Conservation (phyloP, 2,329 filamentous ascomycete genomes). For the Emmonsiellopsis sp. region DNA sequence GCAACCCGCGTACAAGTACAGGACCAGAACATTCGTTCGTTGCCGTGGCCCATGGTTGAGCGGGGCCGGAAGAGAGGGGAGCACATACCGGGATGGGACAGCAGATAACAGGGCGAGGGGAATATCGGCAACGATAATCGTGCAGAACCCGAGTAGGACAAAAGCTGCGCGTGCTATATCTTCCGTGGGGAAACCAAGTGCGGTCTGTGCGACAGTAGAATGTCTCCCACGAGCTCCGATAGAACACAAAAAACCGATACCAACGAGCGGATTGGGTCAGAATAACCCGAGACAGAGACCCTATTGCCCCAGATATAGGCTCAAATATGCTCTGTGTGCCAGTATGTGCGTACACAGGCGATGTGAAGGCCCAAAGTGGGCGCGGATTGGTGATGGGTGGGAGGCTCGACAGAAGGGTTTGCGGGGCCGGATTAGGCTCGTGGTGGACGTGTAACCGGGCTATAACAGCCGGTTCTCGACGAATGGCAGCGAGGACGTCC, state of each 20-base stretch:
- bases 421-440: not conserved
- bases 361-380: not conserved
- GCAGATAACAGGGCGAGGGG: not conserved
- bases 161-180: not conserved
- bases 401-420: not conserved
- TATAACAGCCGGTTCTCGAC: not conserved
- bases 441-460: not conserved
- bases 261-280: not conserved
- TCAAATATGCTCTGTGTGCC: not conserved
- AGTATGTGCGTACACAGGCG: not conserved
- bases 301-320: not conserved
- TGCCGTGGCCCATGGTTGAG: not conserved
- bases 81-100: not conserved
- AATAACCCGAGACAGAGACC: not conserved
- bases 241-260: not conserved
- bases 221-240: not conserved
- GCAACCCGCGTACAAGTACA: not conserved
- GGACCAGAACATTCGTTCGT: not conserved
- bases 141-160: not conserved
- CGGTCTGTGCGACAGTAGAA: not conserved
- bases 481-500: not conserved
- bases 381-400: not conserved
- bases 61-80: not conserved
- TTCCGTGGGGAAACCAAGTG: not conserved
- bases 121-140: not conserved